Conservation (phyloP, 176 grass and related monocot genomes). For the Tillandsia leiboldiana region DNA sequence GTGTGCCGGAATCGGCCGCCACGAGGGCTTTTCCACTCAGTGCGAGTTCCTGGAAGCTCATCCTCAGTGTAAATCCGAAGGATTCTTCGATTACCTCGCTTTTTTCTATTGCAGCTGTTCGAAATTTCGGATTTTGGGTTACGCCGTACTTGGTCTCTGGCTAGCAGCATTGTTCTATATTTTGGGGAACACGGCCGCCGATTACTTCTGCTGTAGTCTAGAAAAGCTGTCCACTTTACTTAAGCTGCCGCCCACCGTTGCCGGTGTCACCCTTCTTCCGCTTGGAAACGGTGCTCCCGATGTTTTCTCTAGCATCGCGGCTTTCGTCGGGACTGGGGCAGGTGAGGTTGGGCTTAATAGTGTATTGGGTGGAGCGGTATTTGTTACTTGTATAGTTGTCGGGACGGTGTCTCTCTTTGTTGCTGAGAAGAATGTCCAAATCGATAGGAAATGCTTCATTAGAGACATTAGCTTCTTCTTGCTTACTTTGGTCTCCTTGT, state of each 20-base stretch:
- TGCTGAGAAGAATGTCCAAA: slow-evolving; percentile 86
- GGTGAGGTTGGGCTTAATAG: slow-evolving; percentile 95
- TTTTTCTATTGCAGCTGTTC: slow-evolving; percentile 78
- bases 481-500: slow-evolving; percentile 46
- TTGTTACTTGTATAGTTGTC: slow-evolving; percentile 90
- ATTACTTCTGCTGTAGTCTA: slow-evolving; percentile 95
- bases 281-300: slow-evolving; percentile 95
- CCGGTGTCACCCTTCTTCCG: slow-evolving; percentile 79
- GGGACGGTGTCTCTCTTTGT: slow-evolving; percentile 65
- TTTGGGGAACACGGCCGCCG: slow-evolving; percentile 87
- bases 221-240: slow-evolving; percentile 89
- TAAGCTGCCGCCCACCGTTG: slow-evolving; percentile 67
- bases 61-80: slow-evolving; percentile 57
- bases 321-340: slow-evolving; percentile 61
- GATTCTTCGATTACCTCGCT: slow-evolving; percentile 64
- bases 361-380: slow-evolving; percentile 84
- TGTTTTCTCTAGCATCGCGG: slow-evolving; percentile 88
- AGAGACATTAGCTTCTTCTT: slow-evolving; percentile 90
- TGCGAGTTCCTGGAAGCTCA: slow-evolving; percentile 85
- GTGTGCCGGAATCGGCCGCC: slow-evolving; percentile 45
- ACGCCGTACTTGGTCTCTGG: slow-evolving; percentile 50
- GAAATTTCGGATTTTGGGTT: slow-evolving; percentile 58
- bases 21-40: slow-evolving; percentile 52
- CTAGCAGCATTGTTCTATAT: slow-evolving; percentile 79
- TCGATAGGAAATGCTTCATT: slow-evolving; percentile 79